Conservation (phyloP, 495 filamentous ascomycete genomes). For the Penicillium ochrochloron region DNA sequence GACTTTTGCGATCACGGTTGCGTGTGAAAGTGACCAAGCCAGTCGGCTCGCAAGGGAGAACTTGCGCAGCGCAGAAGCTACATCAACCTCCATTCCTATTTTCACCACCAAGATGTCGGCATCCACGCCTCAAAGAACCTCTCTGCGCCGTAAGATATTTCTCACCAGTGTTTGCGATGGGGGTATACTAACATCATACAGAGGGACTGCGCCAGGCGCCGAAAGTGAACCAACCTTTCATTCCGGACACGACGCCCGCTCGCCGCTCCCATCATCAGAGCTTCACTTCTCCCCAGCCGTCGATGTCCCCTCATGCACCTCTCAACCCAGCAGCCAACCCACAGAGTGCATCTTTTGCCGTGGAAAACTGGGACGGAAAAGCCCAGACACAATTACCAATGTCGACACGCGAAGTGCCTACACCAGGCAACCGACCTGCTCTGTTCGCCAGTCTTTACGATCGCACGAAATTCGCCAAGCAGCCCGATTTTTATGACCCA, state of each 20-base stretch:
- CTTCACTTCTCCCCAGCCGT: conserved; percentile 41
- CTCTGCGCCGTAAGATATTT: conserved; percentile 33
- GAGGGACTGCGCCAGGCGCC: conserved; percentile 54
- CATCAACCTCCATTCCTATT: conserved; percentile 2
- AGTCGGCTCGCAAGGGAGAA: conserved; percentile 13
- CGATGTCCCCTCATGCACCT: conserved; percentile 30
- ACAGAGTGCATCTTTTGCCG: conserved; percentile 33
- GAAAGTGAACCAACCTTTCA: conserved; percentile 52
- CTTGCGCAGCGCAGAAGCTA: background rate
- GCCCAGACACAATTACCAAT: conserved; percentile 44
- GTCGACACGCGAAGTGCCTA: conserved; percentile 49
- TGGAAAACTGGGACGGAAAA: conserved; percentile 47
- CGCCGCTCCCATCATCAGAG: conserved; percentile 45
- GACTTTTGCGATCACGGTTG: background rate
- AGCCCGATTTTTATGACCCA: conserved; percentile 49
- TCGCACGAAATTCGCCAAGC: conserved; percentile 37
- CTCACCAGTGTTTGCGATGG: background rate
- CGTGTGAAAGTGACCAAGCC: background rate
- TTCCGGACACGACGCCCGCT: conserved; percentile 48
- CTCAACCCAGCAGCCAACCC: conserved; percentile 39
- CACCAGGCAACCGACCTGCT: conserved; percentile 49
- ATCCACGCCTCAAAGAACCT: conserved; percentile 33
- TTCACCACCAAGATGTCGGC: conserved; percentile 28
- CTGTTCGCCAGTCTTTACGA: conserved; percentile 37
- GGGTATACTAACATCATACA: conserved; percentile 30